Conservation (phyloP, 768 basidiomycete genomes). For the Tricholoma hemisulphureum region DNA sequence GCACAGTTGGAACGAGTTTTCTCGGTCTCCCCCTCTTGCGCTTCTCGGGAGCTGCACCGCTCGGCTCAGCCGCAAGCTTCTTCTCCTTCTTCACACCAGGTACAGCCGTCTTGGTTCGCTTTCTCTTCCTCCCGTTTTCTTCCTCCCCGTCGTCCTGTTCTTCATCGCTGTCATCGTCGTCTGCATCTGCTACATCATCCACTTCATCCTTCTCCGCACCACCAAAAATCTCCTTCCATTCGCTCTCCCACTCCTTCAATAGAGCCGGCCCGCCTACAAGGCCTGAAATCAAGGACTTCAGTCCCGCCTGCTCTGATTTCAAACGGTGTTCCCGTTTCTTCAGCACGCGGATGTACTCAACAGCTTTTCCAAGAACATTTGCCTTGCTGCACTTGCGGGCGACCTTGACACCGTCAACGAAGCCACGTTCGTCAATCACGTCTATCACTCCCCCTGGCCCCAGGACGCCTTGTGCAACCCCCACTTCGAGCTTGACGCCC, state of each 20-base stretch:
- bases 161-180: slow-evolving; percentile 58
- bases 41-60: slow-evolving; percentile 58
- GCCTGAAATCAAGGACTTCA: slow-evolving; percentile 64
- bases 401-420: slow-evolving; percentile 89
- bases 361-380: slow-evolving; percentile 85
- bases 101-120: slow-evolving; percentile 55
- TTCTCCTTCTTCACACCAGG: slow-evolving; percentile 47
- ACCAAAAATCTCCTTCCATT: slow-evolving; percentile 73
- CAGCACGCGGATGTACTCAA: slow-evolving; percentile 87
- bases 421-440: slow-evolving; percentile 78
- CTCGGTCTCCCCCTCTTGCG: slow-evolving; percentile 82
- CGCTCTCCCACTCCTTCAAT: slow-evolving; percentile 70
- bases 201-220: slow-evolving; percentile 74
- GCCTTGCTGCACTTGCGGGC: slow-evolving; percentile 91
- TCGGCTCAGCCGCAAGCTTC: slow-evolving; percentile 32
- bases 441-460: slow-evolving; percentile 37
- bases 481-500: slow-evolving; percentile 32
- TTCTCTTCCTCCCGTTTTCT: slow-evolving; percentile 50
- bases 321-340: slow-evolving; percentile 76
- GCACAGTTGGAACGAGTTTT: slow-evolving; percentile 56
- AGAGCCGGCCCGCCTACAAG: slow-evolving; percentile 75
- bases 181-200: slow-evolving; percentile 51
- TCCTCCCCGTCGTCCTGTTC: slow-evolving; percentile 53
- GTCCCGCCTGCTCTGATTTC: slow-evolving; percentile 70
- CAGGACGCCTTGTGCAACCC: slow-evolving; percentile 20